Evolutionary conservation across 805 yeast genomes (phyloP).

Genomic region (Monosporozyma solicola): DNA sequence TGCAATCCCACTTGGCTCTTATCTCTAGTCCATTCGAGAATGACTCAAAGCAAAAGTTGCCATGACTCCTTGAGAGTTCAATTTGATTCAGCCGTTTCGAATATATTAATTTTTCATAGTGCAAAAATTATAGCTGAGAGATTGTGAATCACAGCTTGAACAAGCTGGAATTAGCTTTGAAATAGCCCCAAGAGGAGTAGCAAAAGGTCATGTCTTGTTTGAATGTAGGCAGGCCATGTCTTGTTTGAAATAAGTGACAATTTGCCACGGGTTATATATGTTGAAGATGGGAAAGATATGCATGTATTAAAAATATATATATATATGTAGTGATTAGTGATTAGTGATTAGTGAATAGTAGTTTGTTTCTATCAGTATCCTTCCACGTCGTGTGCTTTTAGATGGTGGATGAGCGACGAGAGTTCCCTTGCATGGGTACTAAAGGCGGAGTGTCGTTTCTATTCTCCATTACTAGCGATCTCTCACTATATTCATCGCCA

Average conservation of each 20-base stretch:
- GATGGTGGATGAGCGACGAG: slow-evolving; percentile 3
- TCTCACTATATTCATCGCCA: neutral
- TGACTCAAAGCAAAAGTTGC: neutral
- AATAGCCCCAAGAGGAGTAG: too few relatives aligned
- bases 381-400: neutral
- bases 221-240: too few relatives aligned
- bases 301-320: neutral
- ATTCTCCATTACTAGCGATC: slow-evolving; percentile 1
- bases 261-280: too few relatives aligned
- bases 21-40: neutral
- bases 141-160: neutral
- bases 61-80: neutral
- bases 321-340: neutral
- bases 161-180: too few relatives aligned
- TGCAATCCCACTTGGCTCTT: neutral
- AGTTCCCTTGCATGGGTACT: neutral
- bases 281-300: neutral
- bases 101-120: too few relatives aligned
- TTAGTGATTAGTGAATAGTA: neutral
- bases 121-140: neutral
- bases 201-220: too few relatives aligned
- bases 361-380: neutral
- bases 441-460: slow-evolving; percentile 5
- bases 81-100: neutral
- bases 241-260: too few relatives aligned